These are phyloP conservation scores for Berberis thunbergii DNA, from an alignment of 164 flowering plant genomes.

Conservation along the genomic window DNA sequence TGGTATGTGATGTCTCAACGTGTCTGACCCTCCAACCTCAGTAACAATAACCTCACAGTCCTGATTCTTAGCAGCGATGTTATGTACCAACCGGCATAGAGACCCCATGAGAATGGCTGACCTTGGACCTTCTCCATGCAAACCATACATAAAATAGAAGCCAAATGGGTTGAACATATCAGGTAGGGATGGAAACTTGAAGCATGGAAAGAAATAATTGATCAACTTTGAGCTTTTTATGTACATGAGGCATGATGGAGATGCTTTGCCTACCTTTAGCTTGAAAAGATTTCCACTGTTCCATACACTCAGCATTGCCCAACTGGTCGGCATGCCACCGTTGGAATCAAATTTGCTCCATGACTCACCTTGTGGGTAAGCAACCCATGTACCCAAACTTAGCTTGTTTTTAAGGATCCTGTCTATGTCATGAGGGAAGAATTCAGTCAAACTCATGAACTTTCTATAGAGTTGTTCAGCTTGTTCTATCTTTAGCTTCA, in stretches of 20 bases:
- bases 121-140: slow-evolving; percentile 38
- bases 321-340: slow-evolving; percentile 21
- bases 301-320: slow-evolving; percentile 80
- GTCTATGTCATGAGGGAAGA: slow-evolving; percentile 59
- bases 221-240: slow-evolving; percentile 25
- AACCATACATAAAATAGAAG: slow-evolving; percentile 59
- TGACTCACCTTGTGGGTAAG: slow-evolving; percentile 21
- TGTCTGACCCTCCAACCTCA: slow-evolving; percentile 37
- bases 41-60: slow-evolving; percentile 46
- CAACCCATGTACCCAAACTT: slow-evolving; percentile 71
- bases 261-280: slow-evolving; percentile 36
- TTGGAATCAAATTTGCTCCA: slow-evolving; percentile 11
- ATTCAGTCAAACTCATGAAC: slow-evolving; percentile 41
- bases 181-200: slow-evolving; percentile 34
- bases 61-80: slow-evolving; percentile 31
- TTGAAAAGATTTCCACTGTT: slow-evolving; percentile 55
- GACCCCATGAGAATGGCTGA: slow-evolving; percentile 29
- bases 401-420: slow-evolving; percentile 36
- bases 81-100: slow-evolving; percentile 42
- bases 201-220: slow-evolving; percentile 33
- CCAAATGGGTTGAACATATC: slow-evolving; percentile 47
- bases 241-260: slow-evolving; percentile 23
- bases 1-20: slow-evolving; percentile 34
- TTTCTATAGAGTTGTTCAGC: slow-evolving; percentile 43
- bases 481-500: slow-evolving; percentile 30